These are phyloP conservation scores for Amylocarpus encephaloides DNA, from an alignment of 2,329 filamentous ascomycete genomes.

Conservation along the genomic window DNA sequence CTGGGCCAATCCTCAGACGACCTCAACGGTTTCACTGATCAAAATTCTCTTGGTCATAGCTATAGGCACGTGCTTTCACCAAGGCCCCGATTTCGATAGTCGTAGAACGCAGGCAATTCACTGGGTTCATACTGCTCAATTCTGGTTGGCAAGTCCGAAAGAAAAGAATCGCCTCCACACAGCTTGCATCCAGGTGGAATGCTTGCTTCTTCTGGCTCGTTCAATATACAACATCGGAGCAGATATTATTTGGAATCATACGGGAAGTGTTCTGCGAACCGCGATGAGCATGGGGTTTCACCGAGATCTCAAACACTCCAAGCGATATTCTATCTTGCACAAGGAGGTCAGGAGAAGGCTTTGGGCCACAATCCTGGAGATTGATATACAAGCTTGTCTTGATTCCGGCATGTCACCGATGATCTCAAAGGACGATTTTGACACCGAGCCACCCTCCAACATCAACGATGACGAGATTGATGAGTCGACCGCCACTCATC, in stretches of 20 bases:
- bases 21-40: conserved; percentile 11
- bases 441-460: conserved; percentile 44
- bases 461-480: conserved; percentile 46
- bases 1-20: conserved; percentile 31
- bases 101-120: conserved; percentile 9
- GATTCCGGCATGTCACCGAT: conserved; percentile 46
- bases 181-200: conserved; percentile 44
- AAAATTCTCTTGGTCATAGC: conserved; percentile 25
- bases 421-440: conserved; percentile 41
- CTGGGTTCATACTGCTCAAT: conserved; percentile 22
- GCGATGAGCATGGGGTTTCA: conserved; percentile 55
- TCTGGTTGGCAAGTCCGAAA: conserved; percentile 26
- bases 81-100: conserved; percentile 4
- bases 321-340: conserved; percentile 40
- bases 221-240: conserved; percentile 41
- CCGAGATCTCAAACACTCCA: conserved; percentile 46
- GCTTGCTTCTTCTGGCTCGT: conserved; percentile 45
- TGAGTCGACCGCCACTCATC: conserved; percentile 29
- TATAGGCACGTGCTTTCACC: conserved; percentile 20
- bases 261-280: conserved; percentile 44
- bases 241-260: conserved; percentile 47
- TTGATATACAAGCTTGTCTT: conserved; percentile 45
- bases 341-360: conserved; percentile 49
- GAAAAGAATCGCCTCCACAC: conserved; percentile 46
- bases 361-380: conserved; percentile 50